Evolutionary conservation across 192 early-diverging fungal species (phyloP), one percentile per base, ranked within the genome.

Genomic region (Rhizoclosmatium globosum): DNA sequence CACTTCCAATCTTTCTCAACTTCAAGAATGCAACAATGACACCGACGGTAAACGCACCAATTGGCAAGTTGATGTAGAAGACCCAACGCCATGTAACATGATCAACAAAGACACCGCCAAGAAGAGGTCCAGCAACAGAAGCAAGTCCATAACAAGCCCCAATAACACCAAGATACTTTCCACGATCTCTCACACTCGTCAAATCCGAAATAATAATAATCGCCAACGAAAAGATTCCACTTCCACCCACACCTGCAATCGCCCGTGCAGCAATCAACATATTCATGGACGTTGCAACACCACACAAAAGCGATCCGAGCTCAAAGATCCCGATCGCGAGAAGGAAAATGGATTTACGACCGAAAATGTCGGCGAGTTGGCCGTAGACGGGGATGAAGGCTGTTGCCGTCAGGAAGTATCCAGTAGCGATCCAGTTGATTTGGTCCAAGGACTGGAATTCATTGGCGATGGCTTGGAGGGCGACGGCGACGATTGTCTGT

Each of bases 321-420:
- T 90, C 86, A 79, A 98, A 98, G 19, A 95, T 74, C 45, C 85
- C 67, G 46, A 94, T 89, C 1, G 94, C 91, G 21, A 87, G 82
- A 0, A 95, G 80, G 38, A 97, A 87, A 17, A 89, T 87, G 41
- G 80, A 66, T 72, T 94, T 92, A 19, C 94, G 89, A 38, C 95
- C 96, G 83, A 97, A 92, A 76, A 97, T 96, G 74, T 97, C 96
- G 47, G 93, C 89, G 70, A 97, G 87, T 71, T 93, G 92, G 65
- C 91, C 94, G 21, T 74, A 74, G 6, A 74, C 78, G 93, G 88
- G 0, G 92, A 67, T 71, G 60, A 93, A 87, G 7, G 94, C 89
- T 0, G 93, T 93, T 41, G 79, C 78, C 7, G 85, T 80, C 11
- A 83, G 85, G 15, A 96, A 87, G 68, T 94, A 96, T 41, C 88